phyloP scores from a whole-genome alignment of 139 green algal species.

The Desmodesmus armatus region DNA sequence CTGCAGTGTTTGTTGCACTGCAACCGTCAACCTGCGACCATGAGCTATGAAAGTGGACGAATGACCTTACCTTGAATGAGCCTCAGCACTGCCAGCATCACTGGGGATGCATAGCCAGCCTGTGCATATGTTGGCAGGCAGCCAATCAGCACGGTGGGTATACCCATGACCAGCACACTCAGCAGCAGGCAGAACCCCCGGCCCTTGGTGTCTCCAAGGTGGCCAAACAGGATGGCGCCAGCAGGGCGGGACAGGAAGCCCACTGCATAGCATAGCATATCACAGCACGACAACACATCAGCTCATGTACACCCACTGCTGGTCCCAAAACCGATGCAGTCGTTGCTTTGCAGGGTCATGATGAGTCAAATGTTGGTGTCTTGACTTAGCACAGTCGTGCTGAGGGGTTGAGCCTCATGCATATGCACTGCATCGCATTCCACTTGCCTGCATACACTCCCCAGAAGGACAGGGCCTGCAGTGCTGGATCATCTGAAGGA shows the following conservation, averaged over 20 bases:
- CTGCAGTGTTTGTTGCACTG: background rate
- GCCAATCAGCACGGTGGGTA: slow-evolving; percentile 36
- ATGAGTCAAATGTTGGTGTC: no score
- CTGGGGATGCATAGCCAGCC: no score
- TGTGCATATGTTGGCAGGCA: no score
- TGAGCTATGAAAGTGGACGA: no score
- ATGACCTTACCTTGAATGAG: slow-evolving; percentile 43
- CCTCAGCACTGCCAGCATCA: slow-evolving; percentile 31
- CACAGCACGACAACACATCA: background rate
- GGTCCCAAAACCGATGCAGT: no score
- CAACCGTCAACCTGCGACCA: no score
- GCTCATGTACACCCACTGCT: no score
- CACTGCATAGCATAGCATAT: slow-evolving; percentile 8
- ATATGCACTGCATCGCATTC: no score
- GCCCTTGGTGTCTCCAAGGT: slow-evolving; percentile 49
- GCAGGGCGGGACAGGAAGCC: slow-evolving; percentile 36
- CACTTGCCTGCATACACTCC: slow-evolving; percentile 38
- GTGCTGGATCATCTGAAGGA: slow-evolving; percentile 1
- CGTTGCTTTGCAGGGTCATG: no score
- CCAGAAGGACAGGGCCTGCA: slow-evolving; percentile 42
- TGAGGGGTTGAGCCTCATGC: no score
- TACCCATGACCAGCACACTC: slow-evolving; percentile 38
- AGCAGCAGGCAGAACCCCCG: slow-evolving; percentile 45
- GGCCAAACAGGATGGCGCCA: slow-evolving; percentile 52
- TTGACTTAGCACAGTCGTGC: no score